Evolutionary conservation across 2,329 filamentous ascomycete genomes (phyloP).

Genomic region (Cladosporium austrohemisphaericum): DNA sequence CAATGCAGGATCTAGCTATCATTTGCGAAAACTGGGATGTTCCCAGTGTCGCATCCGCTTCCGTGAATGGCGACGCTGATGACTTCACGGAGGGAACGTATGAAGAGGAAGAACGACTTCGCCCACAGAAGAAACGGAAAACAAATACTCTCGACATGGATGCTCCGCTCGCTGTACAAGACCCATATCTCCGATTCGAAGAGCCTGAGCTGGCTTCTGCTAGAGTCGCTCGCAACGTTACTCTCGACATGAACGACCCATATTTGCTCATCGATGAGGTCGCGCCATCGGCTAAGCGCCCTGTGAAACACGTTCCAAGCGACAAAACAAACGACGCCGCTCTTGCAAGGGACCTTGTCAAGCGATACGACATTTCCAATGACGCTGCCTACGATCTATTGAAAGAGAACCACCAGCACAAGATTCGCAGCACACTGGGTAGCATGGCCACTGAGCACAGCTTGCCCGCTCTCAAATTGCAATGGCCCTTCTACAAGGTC

Average conservation of each 20-base stretch:
- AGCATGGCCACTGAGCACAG: constrained; percentile 93
- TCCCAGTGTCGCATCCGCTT: constrained; percentile 50
- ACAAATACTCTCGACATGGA: constrained; percentile 31
- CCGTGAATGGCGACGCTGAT: constrained; percentile 31
- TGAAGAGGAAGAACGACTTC: constrained; percentile 31
- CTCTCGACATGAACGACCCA: constrained; percentile 83
- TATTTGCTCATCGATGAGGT: constrained; percentile 78
- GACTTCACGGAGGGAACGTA: constrained; percentile 32
- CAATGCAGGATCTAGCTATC: constrained; percentile 75
- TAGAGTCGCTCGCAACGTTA: constrained; percentile 71
- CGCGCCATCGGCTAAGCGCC: constrained; percentile 61
- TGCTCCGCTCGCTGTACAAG: constrained; percentile 20
- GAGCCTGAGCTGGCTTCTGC: constrained; percentile 72
- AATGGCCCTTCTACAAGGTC: constrained; percentile 95
- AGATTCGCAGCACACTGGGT: constrained; percentile 86
- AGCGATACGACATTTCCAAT: constrained; percentile 93
- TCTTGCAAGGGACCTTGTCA: constrained; percentile 67
- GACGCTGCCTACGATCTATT: constrained; percentile 93
- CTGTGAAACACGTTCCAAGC: constrained; percentile 39
- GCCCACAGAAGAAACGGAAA: constrained; percentile 65
- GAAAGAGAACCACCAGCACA: constrained; percentile 95
- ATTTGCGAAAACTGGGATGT: constrained; percentile 83
- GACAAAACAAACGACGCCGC: constrained; percentile 65
- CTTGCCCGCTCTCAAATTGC: constrained; percentile 82
- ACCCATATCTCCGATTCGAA: constrained; percentile 57